Evolutionary conservation across 169 alveolate genomes (phyloP).

Genomic region (Blepharisma undulans): DNA sequence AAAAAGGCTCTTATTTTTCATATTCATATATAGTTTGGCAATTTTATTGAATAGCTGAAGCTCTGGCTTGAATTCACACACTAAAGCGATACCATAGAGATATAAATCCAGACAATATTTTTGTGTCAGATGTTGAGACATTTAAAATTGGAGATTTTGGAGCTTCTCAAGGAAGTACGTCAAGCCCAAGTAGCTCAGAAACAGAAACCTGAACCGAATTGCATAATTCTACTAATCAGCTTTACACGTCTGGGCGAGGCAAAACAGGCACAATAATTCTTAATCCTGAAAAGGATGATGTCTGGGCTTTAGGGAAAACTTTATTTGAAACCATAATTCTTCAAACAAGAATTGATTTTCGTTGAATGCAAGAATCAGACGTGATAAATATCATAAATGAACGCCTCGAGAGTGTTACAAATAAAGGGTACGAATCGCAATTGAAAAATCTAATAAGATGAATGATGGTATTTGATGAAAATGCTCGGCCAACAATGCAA

Average conservation of each 20-base stretch:
- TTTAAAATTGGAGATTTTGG: slow-evolving; percentile 70
- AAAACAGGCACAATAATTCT: not conserved
- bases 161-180: slow-evolving; percentile 25
- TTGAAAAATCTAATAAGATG: not conserved
- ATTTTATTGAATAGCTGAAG: not conserved
- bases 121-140: slow-evolving; percentile 55
- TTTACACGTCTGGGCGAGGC: not conserved
- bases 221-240: not conserved
- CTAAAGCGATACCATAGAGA: slow-evolving; percentile 71
- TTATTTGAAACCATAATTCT: not conserved
- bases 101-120: slow-evolving; percentile 66
- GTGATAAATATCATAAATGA: not conserved
- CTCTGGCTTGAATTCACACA: slow-evolving; percentile 56
- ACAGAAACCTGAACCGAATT: not conserved
- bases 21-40: not conserved
- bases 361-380: not conserved
- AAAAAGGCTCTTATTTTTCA: not conserved
- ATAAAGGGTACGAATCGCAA: not conserved
- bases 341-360: not conserved
- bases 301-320: not conserved
- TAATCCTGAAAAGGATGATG: not conserved
- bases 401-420: not conserved
- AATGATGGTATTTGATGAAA: not conserved
- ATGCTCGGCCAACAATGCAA: not conserved
- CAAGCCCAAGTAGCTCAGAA: not conserved